Percentiles rank a stretch among this genome's conserved stretches.
Conservation (phyloP, 2,329 filamentous ascomycete species). For the Colletotrichum tropicicola region DNA sequence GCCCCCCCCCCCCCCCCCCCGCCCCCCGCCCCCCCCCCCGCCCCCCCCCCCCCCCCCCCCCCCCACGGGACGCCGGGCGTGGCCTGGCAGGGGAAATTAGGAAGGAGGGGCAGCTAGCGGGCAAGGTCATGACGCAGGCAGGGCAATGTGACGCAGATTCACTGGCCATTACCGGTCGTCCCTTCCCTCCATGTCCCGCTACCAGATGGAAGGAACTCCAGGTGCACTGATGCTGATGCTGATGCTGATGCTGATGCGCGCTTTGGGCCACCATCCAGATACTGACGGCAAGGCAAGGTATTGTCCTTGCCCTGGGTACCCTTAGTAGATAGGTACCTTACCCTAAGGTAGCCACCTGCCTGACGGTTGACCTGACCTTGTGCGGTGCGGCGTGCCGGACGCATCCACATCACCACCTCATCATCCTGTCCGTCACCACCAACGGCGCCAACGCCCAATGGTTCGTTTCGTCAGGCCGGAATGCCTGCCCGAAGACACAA, state of each 20-base stretch:
- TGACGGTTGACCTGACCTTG: background rate
- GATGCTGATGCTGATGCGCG: background rate
- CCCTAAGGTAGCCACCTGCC: background rate
- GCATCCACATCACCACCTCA: slow-evolving; percentile 26
- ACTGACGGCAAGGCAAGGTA: background rate
- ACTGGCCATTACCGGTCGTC: slow-evolving; percentile 2
- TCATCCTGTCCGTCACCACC: slow-evolving; percentile 23
- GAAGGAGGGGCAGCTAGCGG: slow-evolving; percentile 31
- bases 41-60: too few species aligned
- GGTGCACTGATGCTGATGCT: slow-evolving; percentile 5
- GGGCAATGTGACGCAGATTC: slow-evolving; percentile 29
- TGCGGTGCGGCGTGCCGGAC: slow-evolving; percentile 8
- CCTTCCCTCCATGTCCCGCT: background rate
- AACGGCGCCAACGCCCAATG: slow-evolving; percentile 3
- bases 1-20: too few species aligned
- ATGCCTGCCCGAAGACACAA: slow-evolving; percentile 6
- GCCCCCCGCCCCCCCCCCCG: too few species aligned
- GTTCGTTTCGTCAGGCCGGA: slow-evolving; percentile 1
- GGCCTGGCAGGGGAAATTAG: slow-evolving; percentile 30
- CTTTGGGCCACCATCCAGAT: background rate
- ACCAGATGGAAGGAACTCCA: background rate
- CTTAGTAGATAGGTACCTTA: background rate
- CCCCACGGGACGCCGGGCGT: background rate
- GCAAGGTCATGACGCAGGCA: slow-evolving; percentile 30
- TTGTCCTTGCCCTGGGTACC: background rate